Percentiles rank a stretch among this genome's conserved stretches.
phyloP scores from a whole-genome alignment of 2,329 filamentous ascomycete genomes.

The Cytospora paraplurivora region DNA sequence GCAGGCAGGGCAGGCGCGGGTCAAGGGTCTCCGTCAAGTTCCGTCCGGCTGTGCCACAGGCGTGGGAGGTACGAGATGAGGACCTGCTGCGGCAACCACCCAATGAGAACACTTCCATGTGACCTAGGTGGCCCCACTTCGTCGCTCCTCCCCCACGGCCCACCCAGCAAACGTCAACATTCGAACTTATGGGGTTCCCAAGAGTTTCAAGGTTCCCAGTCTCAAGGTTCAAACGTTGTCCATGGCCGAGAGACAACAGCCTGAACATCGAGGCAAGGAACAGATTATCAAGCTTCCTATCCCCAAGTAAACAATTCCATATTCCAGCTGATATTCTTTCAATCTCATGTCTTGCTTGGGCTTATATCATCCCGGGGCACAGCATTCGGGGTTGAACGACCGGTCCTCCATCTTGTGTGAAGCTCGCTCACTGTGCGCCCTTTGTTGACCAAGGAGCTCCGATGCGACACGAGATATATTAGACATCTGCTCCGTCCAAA shows the following conservation, averaged over 20 bases:
- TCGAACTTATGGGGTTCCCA: not conserved
- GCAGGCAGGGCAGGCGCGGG: conserved; percentile 1
- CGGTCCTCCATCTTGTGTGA: not conserved
- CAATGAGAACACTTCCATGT: conserved; percentile 22
- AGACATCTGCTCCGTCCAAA: not conserved
- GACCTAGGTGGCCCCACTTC: conserved; percentile 10
- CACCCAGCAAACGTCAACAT: not conserved
- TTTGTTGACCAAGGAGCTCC: not conserved
- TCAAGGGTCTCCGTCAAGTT: conserved; percentile 31
- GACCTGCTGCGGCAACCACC: conserved; percentile 20
- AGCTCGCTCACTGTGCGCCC: not conserved
- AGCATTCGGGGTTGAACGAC: not conserved
- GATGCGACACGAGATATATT: not conserved
- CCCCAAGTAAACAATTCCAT: not conserved
- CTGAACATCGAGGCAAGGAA: conserved; percentile 17
- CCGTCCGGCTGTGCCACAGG: conserved; percentile 24
- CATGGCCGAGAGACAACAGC: not conserved
- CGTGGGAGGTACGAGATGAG: conserved; percentile 29
- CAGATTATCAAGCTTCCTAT: not conserved
- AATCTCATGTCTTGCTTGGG: no score
- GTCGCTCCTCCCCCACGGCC: conserved; percentile 9
- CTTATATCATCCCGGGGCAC: not conserved
- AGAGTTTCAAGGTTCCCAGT: no score
- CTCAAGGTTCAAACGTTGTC: no score
- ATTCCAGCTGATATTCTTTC: conserved; percentile 14